Conservation (phyloP, 495 filamentous ascomycete genomes). For the Neurospora sp. region DNA sequence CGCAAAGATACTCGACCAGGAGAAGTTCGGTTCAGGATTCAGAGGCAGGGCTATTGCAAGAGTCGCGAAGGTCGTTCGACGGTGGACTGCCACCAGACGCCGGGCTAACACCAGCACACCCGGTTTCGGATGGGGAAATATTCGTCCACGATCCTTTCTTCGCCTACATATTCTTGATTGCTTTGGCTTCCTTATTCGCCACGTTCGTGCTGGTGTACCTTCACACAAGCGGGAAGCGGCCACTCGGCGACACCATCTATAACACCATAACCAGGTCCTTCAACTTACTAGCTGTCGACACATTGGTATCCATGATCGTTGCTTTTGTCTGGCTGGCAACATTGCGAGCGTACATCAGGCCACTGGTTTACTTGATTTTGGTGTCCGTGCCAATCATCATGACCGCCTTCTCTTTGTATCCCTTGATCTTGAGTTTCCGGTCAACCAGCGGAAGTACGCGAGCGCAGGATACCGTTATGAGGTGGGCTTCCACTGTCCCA, state of each 20-base stretch:
- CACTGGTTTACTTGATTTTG: constrained; percentile 66
- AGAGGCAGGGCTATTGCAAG: constrained; percentile 13
- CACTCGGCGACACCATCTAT: constrained; percentile 80
- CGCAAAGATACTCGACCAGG: constrained; percentile 15
- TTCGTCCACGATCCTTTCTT: constrained; percentile 77
- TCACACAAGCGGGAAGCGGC: constrained; percentile 59
- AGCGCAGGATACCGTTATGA: constrained; percentile 81
- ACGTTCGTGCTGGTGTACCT: constrained; percentile 81
- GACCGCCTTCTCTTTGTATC: constrained; percentile 80
- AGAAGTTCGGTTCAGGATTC: constrained; percentile 17
- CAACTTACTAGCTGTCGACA: constrained; percentile 81
- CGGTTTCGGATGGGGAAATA: constrained; percentile 33
- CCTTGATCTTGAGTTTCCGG: constrained; percentile 82
- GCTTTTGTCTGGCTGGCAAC: constrained; percentile 86
- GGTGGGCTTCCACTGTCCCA: constrained; percentile 73
- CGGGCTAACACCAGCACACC: constrained; percentile 5
- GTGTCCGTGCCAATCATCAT: constrained; percentile 77
- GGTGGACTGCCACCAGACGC: constrained; percentile 3
- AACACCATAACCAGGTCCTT: constrained; percentile 78
- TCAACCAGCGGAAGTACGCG: constrained; percentile 57
- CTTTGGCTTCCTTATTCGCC: constrained; percentile 68
- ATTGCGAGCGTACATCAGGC: constrained; percentile 72
- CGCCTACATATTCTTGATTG: constrained; percentile 83
- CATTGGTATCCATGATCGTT: constrained; percentile 76
- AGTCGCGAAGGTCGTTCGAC: constrained; percentile 13